Evolutionary conservation across 1,139 yeast genomes (phyloP).

Genomic region (Candida buenavistaensis): DNA sequence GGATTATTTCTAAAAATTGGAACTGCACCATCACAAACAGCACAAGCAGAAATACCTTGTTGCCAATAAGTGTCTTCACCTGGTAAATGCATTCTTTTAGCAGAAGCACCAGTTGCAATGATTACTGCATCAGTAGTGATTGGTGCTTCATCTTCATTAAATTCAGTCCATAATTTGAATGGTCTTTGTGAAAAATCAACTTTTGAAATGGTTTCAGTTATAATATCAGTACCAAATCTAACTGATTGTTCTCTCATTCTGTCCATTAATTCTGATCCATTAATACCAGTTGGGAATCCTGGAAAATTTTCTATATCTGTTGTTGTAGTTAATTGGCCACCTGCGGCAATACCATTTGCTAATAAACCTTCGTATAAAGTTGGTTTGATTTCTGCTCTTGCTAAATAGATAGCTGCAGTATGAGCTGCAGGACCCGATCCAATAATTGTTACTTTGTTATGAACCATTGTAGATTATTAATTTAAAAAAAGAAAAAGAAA

Average conservation of each 20-base stretch:
- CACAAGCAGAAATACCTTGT: conserved; percentile 98
- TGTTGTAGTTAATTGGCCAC: conserved; percentile 97
- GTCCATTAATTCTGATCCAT: conserved; percentile 88
- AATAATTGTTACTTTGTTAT: conserved; percentile 85
- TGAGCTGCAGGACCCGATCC: conserved; percentile 99
- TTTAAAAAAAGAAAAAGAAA: neutral
- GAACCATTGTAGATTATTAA: conserved; percentile 57
- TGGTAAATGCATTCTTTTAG: conserved; percentile 88
- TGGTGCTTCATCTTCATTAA: conserved; percentile 85
- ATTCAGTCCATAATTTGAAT: conserved; percentile 96
- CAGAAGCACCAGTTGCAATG: conserved; percentile 96
- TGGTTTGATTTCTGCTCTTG: conserved; percentile 96
- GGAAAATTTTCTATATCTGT: conserved; percentile 98
- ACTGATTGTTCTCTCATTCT: conserved; percentile 86
- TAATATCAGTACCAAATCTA: conserved; percentile 87
- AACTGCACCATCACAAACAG: conserved; percentile 99
- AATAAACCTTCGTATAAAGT: conserved; percentile 92
- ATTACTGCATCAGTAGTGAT: conserved; percentile 90
- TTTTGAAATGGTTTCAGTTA: conserved; percentile 92
- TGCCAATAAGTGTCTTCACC: conserved; percentile 99
- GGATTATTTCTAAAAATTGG: conserved; percentile 98
- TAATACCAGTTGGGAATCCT: conserved; percentile 94
- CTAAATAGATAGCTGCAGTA: conserved; percentile 95
- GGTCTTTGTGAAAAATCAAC: conserved; percentile 85
- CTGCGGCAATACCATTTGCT: conserved; percentile 98